Evolutionary conservation across 768 basidiomycete genomes (phyloP).

Genomic region (Tulasnella sp.): DNA sequence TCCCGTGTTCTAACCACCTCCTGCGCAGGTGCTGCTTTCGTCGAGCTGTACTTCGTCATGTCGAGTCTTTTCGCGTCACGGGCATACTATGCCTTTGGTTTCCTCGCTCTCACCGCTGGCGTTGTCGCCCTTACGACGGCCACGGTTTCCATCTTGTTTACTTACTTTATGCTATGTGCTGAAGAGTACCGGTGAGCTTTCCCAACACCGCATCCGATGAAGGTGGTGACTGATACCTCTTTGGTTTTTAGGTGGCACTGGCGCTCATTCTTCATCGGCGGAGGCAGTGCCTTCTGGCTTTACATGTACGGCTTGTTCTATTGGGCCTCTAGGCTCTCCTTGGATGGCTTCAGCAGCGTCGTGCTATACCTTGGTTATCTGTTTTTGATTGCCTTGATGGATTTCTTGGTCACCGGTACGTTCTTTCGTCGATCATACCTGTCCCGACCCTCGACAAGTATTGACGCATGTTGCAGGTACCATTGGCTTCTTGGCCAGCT

Average conservation of each 20-base stretch:
- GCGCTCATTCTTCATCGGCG: conserved; percentile 85
- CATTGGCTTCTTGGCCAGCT: conserved; percentile 82
- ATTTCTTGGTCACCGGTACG: conserved; percentile 80
- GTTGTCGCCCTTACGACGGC: conserved; percentile 81
- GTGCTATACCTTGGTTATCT: conserved; percentile 87
- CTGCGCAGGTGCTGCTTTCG: conserved; percentile 74
- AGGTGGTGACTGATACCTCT: conserved; percentile 18
- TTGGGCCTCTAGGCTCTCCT: conserved; percentile 73
- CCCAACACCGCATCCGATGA: background rate
- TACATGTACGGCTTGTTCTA: conserved; percentile 80
- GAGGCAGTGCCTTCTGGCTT: conserved; percentile 87
- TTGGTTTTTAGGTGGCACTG: conserved; percentile 70
- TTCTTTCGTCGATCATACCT: conserved; percentile 12
- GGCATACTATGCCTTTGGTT: conserved; percentile 94
- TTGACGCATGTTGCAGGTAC: conserved; percentile 42
- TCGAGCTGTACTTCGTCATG: conserved; percentile 86
- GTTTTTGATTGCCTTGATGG: conserved; percentile 63
- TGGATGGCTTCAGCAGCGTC: conserved; percentile 69
- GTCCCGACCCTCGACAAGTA: background rate
- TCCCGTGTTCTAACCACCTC: conserved; percentile 6
- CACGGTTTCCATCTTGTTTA: conserved; percentile 78
- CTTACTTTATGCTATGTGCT: conserved; percentile 83
- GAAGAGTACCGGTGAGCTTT: conserved; percentile 71
- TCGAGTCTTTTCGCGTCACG: conserved; percentile 85
- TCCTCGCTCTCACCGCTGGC: conserved; percentile 73